A percentile compares a stretch with the other conserved stretches of the same genome.
These are phyloP conservation scores for Casuarina equisetifolia DNA, from an alignment of 306 rosid genomes.

Conservation along the genomic window DNA sequence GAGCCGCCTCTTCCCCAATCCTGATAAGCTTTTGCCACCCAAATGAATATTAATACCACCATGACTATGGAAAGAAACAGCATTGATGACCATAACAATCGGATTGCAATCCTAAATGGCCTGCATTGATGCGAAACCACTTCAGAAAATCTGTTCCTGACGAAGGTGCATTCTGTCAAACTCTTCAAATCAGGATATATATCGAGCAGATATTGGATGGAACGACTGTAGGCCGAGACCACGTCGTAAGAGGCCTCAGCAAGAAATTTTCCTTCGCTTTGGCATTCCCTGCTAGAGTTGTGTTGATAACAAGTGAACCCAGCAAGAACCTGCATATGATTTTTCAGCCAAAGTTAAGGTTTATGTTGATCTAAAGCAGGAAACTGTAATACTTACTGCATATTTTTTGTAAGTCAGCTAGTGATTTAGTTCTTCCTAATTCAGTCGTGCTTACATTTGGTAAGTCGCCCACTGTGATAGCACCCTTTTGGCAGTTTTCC, in stretches of 20 bases:
- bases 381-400: background rate
- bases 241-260: slow-evolving; percentile 45
- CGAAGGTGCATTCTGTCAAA: slow-evolving; percentile 51
- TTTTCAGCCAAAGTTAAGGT: slow-evolving; percentile 3
- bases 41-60: slow-evolving; percentile 45
- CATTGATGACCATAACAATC: slow-evolving; percentile 51
- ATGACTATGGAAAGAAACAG: slow-evolving; percentile 58
- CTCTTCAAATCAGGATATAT: slow-evolving; percentile 61
- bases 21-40: slow-evolving; percentile 43
- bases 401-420: background rate
- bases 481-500: slow-evolving; percentile 36
- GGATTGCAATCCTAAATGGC: slow-evolving; percentile 40
- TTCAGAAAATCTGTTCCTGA: slow-evolving; percentile 44
- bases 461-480: slow-evolving; percentile 40
- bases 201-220: slow-evolving; percentile 53
- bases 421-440: too few species aligned
- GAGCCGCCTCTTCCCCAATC: slow-evolving; percentile 38
- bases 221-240: slow-evolving; percentile 63
- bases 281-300: slow-evolving; percentile 34
- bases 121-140: slow-evolving; percentile 63
- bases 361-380: background rate
- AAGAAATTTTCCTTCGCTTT: slow-evolving; percentile 43
- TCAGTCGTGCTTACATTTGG: slow-evolving; percentile 43
- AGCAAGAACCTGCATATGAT: slow-evolving; percentile 40
- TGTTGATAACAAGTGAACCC: slow-evolving; percentile 39